Percentiles rank a stretch among this genome's conserved stretches.
phyloP scores from a whole-genome alignment of 2,329 filamentous ascomycete species.

The Xylariaceae sp. region DNA sequence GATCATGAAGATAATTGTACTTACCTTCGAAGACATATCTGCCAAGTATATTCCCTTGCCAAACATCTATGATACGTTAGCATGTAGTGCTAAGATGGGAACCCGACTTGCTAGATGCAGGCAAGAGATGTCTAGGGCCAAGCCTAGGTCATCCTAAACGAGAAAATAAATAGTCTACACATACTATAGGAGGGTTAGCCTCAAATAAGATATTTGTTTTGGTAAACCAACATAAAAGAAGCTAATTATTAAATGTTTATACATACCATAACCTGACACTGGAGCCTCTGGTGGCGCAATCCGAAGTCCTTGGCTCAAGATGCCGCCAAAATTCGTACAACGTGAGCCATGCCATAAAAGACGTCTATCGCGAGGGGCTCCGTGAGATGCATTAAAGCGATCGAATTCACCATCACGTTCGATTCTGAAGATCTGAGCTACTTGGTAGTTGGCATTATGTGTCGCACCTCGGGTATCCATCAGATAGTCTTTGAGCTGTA shows the following conservation, averaged over 20 bases:
- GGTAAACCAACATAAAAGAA: too few species aligned
- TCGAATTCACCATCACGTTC: slow-evolving; percentile 74
- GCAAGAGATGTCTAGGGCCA: neutral
- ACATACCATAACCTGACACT: slow-evolving; percentile 57
- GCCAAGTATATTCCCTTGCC: slow-evolving; percentile 89
- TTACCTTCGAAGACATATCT: slow-evolving; percentile 76
- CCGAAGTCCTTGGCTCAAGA: slow-evolving; percentile 84
- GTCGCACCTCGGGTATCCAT: slow-evolving; percentile 69
- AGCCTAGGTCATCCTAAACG: neutral
- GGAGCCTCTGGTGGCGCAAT: slow-evolving; percentile 88
- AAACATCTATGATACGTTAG: slow-evolving; percentile 68
- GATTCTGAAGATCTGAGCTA: slow-evolving; percentile 83
- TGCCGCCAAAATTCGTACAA: slow-evolving; percentile 84
- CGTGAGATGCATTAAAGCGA: slow-evolving; percentile 66
- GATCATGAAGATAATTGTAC: slow-evolving; percentile 3
- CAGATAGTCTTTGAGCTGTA: slow-evolving; percentile 70
- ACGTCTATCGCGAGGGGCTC: slow-evolving; percentile 65
- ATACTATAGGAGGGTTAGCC: slow-evolving; percentile 18
- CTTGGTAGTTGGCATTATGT: slow-evolving; percentile 63
- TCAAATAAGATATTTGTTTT: too few species aligned
- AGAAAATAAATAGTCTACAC: neutral
- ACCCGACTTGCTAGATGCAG: neutral
- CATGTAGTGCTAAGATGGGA: neutral
- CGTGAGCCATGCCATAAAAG: slow-evolving; percentile 90
- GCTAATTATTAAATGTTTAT: too few species aligned